These are phyloP conservation scores for Chytriomyces sp. DNA, from an alignment of 192 early-diverging fungal genomes.

Conservation along the genomic window DNA sequence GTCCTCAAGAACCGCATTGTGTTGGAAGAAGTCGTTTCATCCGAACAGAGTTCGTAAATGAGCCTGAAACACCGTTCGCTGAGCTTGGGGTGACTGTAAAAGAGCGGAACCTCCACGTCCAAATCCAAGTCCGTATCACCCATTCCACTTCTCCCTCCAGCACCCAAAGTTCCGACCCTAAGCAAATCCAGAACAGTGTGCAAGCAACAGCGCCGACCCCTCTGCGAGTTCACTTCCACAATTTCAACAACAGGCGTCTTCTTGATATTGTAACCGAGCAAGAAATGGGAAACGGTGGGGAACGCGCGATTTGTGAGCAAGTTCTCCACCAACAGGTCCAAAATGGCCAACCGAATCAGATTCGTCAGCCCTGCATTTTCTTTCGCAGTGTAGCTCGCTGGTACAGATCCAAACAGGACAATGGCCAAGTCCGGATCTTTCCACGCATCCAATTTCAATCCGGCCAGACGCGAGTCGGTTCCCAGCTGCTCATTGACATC, in stretches of 20 bases:
- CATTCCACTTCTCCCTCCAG: neutral
- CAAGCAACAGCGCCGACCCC: conserved; percentile 44
- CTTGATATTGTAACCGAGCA: conserved; percentile 77
- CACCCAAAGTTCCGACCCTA: neutral
- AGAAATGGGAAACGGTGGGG: conserved; percentile 84
- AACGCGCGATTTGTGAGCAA: conserved; percentile 52
- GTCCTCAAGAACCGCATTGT: conserved; percentile 82
- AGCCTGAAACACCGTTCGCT: conserved; percentile 89
- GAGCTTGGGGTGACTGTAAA: conserved; percentile 71
- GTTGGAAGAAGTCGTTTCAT: conserved; percentile 63
- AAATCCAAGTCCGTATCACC: conserved; percentile 33
- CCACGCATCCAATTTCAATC: conserved; percentile 30
- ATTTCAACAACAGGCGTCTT: conserved; percentile 35
- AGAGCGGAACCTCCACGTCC: conserved; percentile 49
- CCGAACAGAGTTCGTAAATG: conserved; percentile 78
- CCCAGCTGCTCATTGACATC: conserved; percentile 19
- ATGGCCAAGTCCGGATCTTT: conserved; percentile 26
- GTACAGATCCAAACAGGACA: conserved; percentile 14
- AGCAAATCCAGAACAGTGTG: conserved; percentile 47
- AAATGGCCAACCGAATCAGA: conserved; percentile 76
- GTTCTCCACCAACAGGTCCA: conserved; percentile 85
- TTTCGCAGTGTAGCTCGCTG: neutral
- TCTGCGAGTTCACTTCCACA: conserved; percentile 39
- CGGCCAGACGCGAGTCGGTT: conserved; percentile 1
- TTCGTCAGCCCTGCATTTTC: conserved; percentile 44